Base-by-base conservation (phyloP, 495 filamentous ascomycete species). In the Penicillium subrubescens region DNA sequence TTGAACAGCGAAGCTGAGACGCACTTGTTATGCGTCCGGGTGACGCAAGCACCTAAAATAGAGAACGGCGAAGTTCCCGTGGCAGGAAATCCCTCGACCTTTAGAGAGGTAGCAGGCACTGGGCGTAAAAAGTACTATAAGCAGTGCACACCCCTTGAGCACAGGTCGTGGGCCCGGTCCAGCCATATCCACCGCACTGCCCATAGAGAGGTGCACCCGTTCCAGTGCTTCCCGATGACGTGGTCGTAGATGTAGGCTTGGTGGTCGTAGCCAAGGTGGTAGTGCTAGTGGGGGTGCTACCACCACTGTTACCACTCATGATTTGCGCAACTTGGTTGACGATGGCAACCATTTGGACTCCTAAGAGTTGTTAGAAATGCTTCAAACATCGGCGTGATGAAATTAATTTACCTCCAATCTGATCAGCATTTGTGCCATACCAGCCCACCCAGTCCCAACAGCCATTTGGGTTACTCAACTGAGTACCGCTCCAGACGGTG, bases 371-470 rank as follows among this genome's bases (percentile, higher is more conserved):
- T 60, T 4, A 48, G 29, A 15, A 23, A 2, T 31, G 15, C 37
- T 31, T 51, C n/a, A 34, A 21, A 8, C 6, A 34, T 29, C n/a
- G n/a, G 1, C 2, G 2, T 25, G 15, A 23, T 19, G 10, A n/a
- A 23, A 41, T 23, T 11, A 10, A 50, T 17, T 51, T 31, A 37
- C 57, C 57, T 60, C 64, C 60, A 39, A 63, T 63, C 11, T 66
- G 64, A 15, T 66, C 60, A 11, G 60, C 64, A 54, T 66, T 66
- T 2, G 23, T 23, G 29, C 64, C 60, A 53, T 66, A 66, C 64
- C 60, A 62, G 21, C 60, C 64, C 11, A 66, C 33, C 64, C 64
- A 66, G 17, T 66, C 60, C 64, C 64, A 63, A 60, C 64, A 66
- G 50, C 60, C 64, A 33, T 66, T 66, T 5, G 64, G 59, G 23